phyloP scores from a whole-genome alignment of 192 early-diverging fungal genomes.

The Coemansia sp. region DNA sequence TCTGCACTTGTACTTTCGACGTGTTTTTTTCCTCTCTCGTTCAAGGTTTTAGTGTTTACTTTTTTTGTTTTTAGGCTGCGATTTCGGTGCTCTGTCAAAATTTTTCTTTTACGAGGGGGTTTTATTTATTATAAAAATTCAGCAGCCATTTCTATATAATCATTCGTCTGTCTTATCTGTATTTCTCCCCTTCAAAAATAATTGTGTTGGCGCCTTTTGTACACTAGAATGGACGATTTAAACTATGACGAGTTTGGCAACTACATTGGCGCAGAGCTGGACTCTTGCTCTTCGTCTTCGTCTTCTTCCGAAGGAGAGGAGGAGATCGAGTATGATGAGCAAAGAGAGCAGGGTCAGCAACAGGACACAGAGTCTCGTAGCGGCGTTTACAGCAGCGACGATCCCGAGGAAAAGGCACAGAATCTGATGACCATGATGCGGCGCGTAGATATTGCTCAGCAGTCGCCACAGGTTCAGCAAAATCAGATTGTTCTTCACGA shows the following conservation, averaged over 20 bases:
- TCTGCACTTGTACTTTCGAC: too few species aligned
- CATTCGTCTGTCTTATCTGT: too few species aligned
- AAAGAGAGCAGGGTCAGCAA: neutral
- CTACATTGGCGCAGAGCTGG: constrained; percentile 96
- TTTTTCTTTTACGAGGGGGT: too few species aligned
- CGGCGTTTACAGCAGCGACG: constrained; percentile 12
- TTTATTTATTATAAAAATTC: too few species aligned
- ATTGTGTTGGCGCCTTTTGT: neutral
- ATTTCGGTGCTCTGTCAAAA: too few species aligned
- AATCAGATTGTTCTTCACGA: constrained; percentile 90
- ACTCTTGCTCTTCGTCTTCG: constrained; percentile 16
- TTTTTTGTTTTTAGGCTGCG: too few species aligned
- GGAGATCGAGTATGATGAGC: constrained; percentile 24
- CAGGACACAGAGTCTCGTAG: neutral
- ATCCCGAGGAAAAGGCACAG: constrained; percentile 30
- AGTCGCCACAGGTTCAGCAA: constrained; percentile 14
- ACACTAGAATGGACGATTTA: constrained; percentile 66
- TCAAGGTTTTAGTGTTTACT: too few species aligned
- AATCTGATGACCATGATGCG: constrained; percentile 30
- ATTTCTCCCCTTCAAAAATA: too few species aligned
- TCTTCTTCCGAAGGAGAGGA: constrained; percentile 58
- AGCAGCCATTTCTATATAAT: too few species aligned
- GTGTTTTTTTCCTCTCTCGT: neutral
- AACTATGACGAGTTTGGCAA: constrained; percentile 95
- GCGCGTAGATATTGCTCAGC: constrained; percentile 41